Conservation (phyloP, 1,284 basidiomycete species). For the Ustilago trichophora region DNA sequence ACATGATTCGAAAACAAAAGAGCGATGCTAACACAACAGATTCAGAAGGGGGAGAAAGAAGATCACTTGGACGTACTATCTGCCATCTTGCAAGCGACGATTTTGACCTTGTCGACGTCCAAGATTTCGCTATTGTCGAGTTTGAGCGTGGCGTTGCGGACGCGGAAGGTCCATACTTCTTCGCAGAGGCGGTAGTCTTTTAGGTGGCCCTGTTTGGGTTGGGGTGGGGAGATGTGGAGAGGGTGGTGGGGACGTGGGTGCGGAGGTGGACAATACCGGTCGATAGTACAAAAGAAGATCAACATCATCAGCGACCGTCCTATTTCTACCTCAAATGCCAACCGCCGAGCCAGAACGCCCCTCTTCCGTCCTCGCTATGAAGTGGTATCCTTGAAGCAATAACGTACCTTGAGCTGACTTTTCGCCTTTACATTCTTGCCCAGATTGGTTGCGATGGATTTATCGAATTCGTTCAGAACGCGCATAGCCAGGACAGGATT, state of each 20-base stretch:
- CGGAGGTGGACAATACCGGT: too few relatives aligned
- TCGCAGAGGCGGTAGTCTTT: constrained; percentile 64
- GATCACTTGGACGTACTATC: constrained; percentile 34
- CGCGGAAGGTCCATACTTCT: constrained; percentile 66
- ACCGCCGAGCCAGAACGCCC: too few relatives aligned
- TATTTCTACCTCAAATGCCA: too few relatives aligned
- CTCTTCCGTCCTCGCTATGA: too few relatives aligned
- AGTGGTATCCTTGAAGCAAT: too few relatives aligned
- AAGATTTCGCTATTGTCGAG: constrained; percentile 63
- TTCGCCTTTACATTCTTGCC: constrained; percentile 63
- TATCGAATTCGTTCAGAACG: constrained; percentile 74
- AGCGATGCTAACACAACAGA: not conserved
- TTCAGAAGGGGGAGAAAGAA: not conserved
- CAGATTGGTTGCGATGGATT: constrained; percentile 63
- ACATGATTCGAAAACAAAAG: too few relatives aligned
- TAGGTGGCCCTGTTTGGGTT: constrained; percentile 54
- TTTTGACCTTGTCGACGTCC: constrained; percentile 60
- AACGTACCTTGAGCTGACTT: constrained; percentile 59
- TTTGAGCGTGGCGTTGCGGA: constrained; percentile 62
- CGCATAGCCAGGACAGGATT: constrained; percentile 98
- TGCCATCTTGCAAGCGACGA: constrained; percentile 66
- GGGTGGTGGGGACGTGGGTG: too few relatives aligned
- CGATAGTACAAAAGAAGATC: too few relatives aligned
- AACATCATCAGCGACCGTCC: too few relatives aligned
- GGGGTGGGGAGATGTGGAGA: too few relatives aligned